These are phyloP conservation scores for Pseudogymnoascus sp. DNA, from an alignment of 2,329 filamentous ascomycete genomes.

Conservation along the genomic window DNA sequence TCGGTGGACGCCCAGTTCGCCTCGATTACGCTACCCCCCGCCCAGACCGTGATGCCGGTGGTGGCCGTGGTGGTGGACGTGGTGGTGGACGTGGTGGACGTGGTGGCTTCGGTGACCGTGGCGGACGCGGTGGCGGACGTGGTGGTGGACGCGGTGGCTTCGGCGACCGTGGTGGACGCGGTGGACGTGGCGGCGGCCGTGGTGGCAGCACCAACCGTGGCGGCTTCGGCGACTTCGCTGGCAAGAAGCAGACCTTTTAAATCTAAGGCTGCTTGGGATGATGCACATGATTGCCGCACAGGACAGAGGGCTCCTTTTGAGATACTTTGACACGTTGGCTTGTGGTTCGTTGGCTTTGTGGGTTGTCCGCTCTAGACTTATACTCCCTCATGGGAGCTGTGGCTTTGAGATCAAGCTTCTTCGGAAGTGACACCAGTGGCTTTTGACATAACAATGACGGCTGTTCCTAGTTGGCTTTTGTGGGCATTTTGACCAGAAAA, in stretches of 20 bases:
- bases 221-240: constrained; percentile 51
- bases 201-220: constrained; percentile 38
- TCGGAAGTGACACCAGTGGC: constrained; percentile 16
- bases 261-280: constrained; percentile 9
- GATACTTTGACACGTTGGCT: constrained; percentile 16
- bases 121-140: constrained; percentile 37
- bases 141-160: constrained; percentile 17
- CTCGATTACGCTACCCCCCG: constrained; percentile 60
- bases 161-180: constrained; percentile 29
- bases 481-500: constrained; percentile 19
- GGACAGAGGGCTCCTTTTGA: constrained; percentile 12
- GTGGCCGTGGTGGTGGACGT: constrained; percentile 36
- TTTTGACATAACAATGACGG: constrained; percentile 25
- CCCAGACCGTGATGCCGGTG: constrained; percentile 38
- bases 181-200: constrained; percentile 27
- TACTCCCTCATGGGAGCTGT: constrained; percentile 26
- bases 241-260: constrained; percentile 43
- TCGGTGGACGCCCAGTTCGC: constrained; percentile 56
- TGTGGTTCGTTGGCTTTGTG: constrained; percentile 29
- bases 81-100: constrained; percentile 30
- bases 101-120: constrained; percentile 27
- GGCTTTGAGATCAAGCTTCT: constrained; percentile 26
- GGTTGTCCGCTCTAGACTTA: constrained; percentile 31
- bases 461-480: constrained; percentile 14
- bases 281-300: constrained; percentile 19